Evolutionary conservation across 768 basidiomycete genomes (phyloP).

Genomic region (Tulasnella sp.): DNA sequence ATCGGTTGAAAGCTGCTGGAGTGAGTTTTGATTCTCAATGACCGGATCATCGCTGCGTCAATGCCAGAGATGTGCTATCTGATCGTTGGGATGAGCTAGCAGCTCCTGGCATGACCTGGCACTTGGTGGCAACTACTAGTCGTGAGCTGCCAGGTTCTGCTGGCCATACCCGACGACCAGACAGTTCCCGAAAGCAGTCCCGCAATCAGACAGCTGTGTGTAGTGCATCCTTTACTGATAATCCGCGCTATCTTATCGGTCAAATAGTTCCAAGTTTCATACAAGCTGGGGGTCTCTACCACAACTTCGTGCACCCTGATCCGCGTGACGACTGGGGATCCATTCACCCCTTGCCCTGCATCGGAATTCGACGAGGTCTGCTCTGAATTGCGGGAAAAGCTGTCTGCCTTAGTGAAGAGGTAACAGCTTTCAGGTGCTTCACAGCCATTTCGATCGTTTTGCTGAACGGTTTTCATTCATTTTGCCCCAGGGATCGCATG

Average conservation of each 20-base stretch:
- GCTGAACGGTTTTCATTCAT: not conserved
- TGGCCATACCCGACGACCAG: no score
- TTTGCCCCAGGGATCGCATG: constrained; percentile 3
- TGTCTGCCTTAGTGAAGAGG: constrained; percentile 11
- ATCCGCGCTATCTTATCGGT: constrained; percentile 11
- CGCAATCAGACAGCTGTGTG: no score
- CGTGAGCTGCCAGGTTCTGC: no score
- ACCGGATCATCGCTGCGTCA: no score
- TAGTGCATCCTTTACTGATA: constrained; percentile 8
- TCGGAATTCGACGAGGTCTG: constrained; percentile 9
- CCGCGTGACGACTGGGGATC: constrained; percentile 14
- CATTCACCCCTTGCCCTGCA: not conserved
- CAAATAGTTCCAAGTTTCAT: constrained; percentile 2
- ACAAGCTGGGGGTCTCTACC: constrained; percentile 8
- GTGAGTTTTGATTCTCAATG: constrained; percentile 34
- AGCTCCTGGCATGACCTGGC: no score
- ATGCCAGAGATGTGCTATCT: no score
- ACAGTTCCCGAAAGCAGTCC: no score
- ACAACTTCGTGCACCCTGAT: constrained; percentile 13
- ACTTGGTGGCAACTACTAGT: no score
- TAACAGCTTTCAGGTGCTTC: not conserved
- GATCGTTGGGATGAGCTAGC: no score
- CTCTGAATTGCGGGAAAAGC: constrained; percentile 8
- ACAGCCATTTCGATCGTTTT: not conserved
- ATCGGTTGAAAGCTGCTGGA: constrained; percentile 48